Conservation (phyloP, 139 green algal species). For the Pleodorina starrii region DNA sequence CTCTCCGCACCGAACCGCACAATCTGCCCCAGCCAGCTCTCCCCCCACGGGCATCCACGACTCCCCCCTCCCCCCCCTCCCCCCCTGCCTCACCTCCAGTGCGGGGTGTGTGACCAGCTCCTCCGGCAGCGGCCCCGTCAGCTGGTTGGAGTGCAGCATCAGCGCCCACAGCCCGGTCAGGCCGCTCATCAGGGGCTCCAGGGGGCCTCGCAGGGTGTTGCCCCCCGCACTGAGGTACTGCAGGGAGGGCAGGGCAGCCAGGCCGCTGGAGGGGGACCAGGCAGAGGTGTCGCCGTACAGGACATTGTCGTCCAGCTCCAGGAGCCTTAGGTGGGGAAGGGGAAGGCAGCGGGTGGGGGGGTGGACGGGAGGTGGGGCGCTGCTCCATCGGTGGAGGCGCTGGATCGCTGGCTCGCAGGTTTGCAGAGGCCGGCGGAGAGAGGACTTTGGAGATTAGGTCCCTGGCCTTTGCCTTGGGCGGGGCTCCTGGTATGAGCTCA, state of each 20-base stretch:
- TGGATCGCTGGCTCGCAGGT: too few species aligned
- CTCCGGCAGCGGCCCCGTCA: slow-evolving; percentile 4
- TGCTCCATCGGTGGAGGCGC: too few species aligned
- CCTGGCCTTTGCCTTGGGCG: too few species aligned
- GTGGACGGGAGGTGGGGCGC: too few species aligned
- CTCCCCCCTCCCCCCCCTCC: not conserved
- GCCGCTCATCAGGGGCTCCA: not conserved
- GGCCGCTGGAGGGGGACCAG: not conserved
- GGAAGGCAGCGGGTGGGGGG: too few species aligned
- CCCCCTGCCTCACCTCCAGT: not conserved
- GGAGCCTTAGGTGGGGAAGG: too few species aligned
- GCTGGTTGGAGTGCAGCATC: slow-evolving; percentile 4
- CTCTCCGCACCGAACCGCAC: too few species aligned
- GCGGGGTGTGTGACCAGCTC: not conserved
- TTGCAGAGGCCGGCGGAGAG: too few species aligned
- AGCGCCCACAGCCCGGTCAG: not conserved
- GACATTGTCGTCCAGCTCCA: slow-evolving; percentile 29
- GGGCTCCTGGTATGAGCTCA: too few species aligned
- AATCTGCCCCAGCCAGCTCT: not conserved
- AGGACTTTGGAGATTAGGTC: too few species aligned
- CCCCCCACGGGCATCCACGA: too few species aligned
- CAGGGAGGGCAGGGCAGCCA: not conserved
- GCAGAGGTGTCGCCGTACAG: not conserved
- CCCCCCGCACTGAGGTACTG: not conserved
- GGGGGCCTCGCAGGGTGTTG: not conserved